Base-by-base conservation (phyloP, 129 eudicot species). In the Kitagawia praeruptora region DNA sequence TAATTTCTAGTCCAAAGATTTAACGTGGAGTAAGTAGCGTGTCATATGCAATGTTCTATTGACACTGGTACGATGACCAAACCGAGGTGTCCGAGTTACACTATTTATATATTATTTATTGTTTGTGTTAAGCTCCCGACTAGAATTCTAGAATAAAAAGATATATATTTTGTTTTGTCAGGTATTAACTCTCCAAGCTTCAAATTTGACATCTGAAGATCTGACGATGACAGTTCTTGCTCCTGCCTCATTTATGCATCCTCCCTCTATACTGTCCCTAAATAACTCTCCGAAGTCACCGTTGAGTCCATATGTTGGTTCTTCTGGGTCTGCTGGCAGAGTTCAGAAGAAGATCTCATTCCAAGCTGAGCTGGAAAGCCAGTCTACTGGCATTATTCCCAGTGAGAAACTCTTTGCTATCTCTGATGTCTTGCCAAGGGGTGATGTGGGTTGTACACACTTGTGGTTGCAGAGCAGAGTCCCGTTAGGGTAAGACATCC, bases 171-270 rank as follows among this genome's bases (percentile, higher is more conserved):
- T n/a, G 6, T 67, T 84, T 56, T 79, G 58, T 80, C 91, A 95
- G 98, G 97, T 95, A 25, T 83, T 95, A 79, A 92, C 97, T 78
- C 97, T 95, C 73, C 97, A 95, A 82, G 98, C 97, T 78, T 95
- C 98, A 82, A 95, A 95, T 78, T 83, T 95, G 84, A 95, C 98
- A 76, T 86, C 91, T 23, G 94, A 92, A 75, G 96, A 92, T 82
- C 89, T 95, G 25, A 95, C 97, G 21, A 74, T 95, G 76, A 95
- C 98, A 9, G 93, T 95, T 73, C 92, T 92, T 81, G 98, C 98
- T 81, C 97, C 98, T 4, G 92, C 97, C 34, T 92, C 98, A 67
- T 90, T 92, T 80, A 85, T 92, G 67, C 83, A 91, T 70, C 90
- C 87, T 61, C 91, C 96, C 54, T 90, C 93, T 61, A 91, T 92